These are phyloP conservation scores for Kwoniella sp. DNA, from an alignment of 768 basidiomycete species.

Conservation along the genomic window DNA sequence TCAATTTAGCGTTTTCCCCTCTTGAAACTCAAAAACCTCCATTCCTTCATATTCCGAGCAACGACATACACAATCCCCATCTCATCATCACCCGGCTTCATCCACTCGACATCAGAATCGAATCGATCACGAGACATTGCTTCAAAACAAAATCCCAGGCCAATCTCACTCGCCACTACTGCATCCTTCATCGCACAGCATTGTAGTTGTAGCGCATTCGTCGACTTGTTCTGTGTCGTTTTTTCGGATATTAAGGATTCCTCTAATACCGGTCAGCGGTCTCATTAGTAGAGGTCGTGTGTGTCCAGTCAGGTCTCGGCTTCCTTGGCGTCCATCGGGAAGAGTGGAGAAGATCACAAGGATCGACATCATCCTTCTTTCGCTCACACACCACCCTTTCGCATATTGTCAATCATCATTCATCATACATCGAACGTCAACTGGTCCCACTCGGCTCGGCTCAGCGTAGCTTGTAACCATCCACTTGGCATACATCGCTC, in stretches of 20 bases:
- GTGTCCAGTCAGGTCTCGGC: background rate
- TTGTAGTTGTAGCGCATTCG: background rate
- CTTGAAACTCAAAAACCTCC: background rate
- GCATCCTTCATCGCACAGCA: background rate
- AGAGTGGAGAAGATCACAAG: background rate
- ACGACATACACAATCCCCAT: background rate
- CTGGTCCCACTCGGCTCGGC: too few species aligned
- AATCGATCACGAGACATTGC: background rate
- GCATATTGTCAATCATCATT: background rate
- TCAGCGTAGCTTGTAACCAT: too few species aligned
- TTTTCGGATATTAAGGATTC: background rate
- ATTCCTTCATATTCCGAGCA: slow-evolving; percentile 2
- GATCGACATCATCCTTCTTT: background rate
- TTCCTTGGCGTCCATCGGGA: background rate
- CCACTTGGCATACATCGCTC: too few species aligned
- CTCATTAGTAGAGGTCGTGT: background rate
- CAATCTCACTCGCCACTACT: too few species aligned
- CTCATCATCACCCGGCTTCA: too few species aligned
- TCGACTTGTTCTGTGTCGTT: too few species aligned
- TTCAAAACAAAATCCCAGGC: background rate
- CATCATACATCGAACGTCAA: too few species aligned
- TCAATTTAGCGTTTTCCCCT: background rate
- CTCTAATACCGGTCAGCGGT: background rate
- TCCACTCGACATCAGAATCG: too few species aligned
- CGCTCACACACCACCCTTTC: too few species aligned